Evolutionary conservation across 352 stramenopile species (phyloP).

Genomic region (Phytophthora cryptogea): DNA sequence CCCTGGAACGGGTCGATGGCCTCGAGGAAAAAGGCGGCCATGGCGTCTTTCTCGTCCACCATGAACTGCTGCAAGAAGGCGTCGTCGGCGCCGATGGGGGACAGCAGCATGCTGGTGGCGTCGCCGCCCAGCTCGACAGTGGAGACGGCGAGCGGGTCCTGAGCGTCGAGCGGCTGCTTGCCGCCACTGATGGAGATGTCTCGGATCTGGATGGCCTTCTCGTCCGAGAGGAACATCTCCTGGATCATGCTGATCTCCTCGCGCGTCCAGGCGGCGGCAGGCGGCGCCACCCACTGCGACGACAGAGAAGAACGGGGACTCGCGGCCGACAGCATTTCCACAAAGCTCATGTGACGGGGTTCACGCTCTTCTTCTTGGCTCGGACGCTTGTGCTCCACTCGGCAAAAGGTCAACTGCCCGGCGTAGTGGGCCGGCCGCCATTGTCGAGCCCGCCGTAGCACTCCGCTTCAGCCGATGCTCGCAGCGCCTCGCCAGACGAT

Average conservation of each 20-base stretch:
- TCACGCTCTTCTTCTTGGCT: not conserved
- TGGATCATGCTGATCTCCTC: slow-evolving; percentile 67
- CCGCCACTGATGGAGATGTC: slow-evolving; percentile 44
- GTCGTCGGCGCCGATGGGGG: slow-evolving; percentile 58
- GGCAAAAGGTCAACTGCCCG: slow-evolving; percentile 37
- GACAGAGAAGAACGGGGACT: slow-evolving; percentile 14
- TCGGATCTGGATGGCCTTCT: slow-evolving; percentile 49
- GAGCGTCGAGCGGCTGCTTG: slow-evolving; percentile 13
- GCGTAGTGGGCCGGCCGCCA: not conserved
- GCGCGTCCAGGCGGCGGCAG: slow-evolving; percentile 40
- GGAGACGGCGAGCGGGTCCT: slow-evolving; percentile 28
- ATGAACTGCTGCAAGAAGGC: slow-evolving; percentile 45
- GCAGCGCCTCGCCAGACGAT: slow-evolving; percentile 9
- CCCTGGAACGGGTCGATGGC: slow-evolving; percentile 63
- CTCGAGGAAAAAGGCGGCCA: slow-evolving; percentile 64
- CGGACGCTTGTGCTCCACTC: slow-evolving; percentile 26
- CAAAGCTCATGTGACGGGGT: slow-evolving; percentile 25
- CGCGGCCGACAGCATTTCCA: slow-evolving; percentile 28
- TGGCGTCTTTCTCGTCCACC: slow-evolving; percentile 66
- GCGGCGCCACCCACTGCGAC: slow-evolving; percentile 31
- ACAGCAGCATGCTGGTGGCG: slow-evolving; percentile 61
- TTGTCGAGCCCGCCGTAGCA: slow-evolving; percentile 7
- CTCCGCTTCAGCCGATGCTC: slow-evolving; percentile 1
- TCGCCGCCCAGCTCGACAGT: slow-evolving; percentile 27
- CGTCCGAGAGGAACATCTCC: slow-evolving; percentile 49